Percentiles rank a stretch among this genome's conserved stretches.
phyloP scores from a whole-genome alignment of 2,329 filamentous ascomycete species.

The Aspergillus bombycis region DNA sequence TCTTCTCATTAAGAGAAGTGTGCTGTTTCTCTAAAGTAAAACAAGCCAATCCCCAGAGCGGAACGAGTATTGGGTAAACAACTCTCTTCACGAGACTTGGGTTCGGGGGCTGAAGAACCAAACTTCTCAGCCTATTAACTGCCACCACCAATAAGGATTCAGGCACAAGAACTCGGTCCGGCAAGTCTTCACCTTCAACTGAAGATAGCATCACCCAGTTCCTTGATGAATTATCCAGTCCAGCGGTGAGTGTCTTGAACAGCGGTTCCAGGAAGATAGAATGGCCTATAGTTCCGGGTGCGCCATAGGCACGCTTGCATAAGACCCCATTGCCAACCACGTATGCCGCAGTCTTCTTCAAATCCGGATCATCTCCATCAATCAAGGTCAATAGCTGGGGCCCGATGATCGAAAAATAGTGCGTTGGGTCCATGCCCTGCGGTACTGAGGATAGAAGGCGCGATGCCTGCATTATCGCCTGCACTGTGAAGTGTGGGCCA shows the following conservation, averaged over 20 bases:
- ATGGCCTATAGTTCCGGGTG: constrained; percentile 44
- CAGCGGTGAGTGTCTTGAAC: constrained; percentile 41
- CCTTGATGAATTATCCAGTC: constrained; percentile 27
- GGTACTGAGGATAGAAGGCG: constrained; percentile 47
- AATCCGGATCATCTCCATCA: constrained; percentile 43
- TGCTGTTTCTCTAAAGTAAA: constrained; percentile 37
- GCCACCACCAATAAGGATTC: constrained; percentile 34
- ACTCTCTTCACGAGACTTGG: constrained; percentile 47
- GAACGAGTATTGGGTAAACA: constrained; percentile 43
- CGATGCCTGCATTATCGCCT: constrained; percentile 49
- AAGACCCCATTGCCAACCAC: constrained; percentile 48
- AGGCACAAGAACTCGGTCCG: constrained; percentile 26
- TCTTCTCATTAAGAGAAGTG: constrained; percentile 30
- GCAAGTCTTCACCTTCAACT: neutral
- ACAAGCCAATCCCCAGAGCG: constrained; percentile 46
- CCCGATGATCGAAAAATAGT: constrained; percentile 44
- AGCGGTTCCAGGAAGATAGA: constrained; percentile 46
- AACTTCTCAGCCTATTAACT: constrained; percentile 37
- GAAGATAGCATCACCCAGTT: constrained; percentile 30
- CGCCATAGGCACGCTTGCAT: constrained; percentile 43
- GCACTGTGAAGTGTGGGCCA: constrained; percentile 46
- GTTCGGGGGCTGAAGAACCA: constrained; percentile 47
- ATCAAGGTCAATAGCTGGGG: constrained; percentile 45
- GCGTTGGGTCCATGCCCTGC: constrained; percentile 35
- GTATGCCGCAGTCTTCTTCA: constrained; percentile 47